phyloP scores from a whole-genome alignment of 768 basidiomycete species.

The Agrocybe chaxingu region DNA sequence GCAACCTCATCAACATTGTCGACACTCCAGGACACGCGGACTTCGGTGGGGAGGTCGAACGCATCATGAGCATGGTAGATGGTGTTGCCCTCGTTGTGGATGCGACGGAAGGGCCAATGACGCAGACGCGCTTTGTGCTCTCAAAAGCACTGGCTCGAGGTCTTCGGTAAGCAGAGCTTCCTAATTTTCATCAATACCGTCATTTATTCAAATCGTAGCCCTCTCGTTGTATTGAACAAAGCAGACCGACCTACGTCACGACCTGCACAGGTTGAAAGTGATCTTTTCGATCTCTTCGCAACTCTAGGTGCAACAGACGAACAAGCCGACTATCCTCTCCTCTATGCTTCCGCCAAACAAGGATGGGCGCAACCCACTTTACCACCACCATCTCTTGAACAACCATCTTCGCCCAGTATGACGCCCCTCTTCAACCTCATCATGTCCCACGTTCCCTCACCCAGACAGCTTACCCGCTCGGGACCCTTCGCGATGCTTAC shows the following conservation, averaged over 20 bases:
- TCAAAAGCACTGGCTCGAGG: constrained; percentile 42
- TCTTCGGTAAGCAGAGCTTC: constrained; percentile 29
- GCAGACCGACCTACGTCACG: constrained; percentile 43
- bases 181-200: not conserved
- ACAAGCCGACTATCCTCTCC: constrained; percentile 47
- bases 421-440: constrained; percentile 44
- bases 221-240: constrained; percentile 50
- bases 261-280: constrained; percentile 43
- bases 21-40: constrained; percentile 65
- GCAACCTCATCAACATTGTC: constrained; percentile 53
- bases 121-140: constrained; percentile 54
- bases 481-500: constrained; percentile 50
- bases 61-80: constrained; percentile 59
- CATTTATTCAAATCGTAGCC: constrained; percentile 21
- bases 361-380: constrained; percentile 40
- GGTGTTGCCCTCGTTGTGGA: constrained; percentile 59
- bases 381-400: constrained; percentile 11
- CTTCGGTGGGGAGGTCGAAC: constrained; percentile 62
- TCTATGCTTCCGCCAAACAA: constrained; percentile 50
- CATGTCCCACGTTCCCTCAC: constrained; percentile 40
- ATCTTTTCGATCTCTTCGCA: constrained; percentile 49
- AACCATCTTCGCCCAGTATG: constrained; percentile 28
- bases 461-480: constrained; percentile 31
- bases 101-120: constrained; percentile 61
- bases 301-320: constrained; percentile 49